Conservation (phyloP, 2,329 filamentous ascomycete genomes). For the Sporothrix humicola region DNA sequence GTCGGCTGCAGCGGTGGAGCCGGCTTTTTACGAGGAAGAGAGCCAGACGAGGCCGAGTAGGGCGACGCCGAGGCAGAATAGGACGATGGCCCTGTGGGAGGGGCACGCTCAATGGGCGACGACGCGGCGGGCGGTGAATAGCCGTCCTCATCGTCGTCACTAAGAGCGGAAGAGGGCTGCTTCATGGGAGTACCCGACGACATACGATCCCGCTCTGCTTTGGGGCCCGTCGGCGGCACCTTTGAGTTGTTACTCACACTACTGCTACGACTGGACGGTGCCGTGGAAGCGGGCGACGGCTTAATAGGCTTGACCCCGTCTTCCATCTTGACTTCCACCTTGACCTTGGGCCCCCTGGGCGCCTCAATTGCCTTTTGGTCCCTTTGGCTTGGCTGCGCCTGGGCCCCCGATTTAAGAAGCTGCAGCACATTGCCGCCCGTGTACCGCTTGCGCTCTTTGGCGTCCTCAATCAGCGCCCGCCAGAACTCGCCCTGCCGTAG, state of each 20-base stretch:
- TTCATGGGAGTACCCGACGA: neutral
- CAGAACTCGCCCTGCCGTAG: conserved; percentile 89
- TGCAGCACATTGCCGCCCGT: conserved; percentile 67
- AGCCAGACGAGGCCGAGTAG: neutral
- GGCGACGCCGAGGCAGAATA: neutral
- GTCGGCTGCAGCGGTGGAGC: conserved; percentile 35
- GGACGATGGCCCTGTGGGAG: neutral
- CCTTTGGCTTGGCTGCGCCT: too few relatives aligned
- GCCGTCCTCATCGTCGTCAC: conserved; percentile 31
- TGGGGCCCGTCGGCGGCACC: conserved; percentile 22
- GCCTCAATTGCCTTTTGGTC: neutral
- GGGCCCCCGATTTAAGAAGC: conserved; percentile 47
- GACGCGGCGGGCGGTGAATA: conserved; percentile 36
- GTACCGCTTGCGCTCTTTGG: conserved; percentile 74
- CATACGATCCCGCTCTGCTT: neutral
- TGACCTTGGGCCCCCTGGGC: neutral
- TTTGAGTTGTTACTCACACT: conserved; percentile 27
- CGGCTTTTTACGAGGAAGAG: conserved; percentile 32
- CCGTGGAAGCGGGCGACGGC: neutral
- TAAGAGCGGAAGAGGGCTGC: neutral
- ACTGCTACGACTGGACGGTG: conserved; percentile 31
- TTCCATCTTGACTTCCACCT: conserved; percentile 46
- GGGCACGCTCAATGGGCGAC: conserved; percentile 15
- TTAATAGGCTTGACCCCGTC: conserved; percentile 33
- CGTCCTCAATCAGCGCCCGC: conserved; percentile 83